These are phyloP conservation scores for Salix koriyanagi DNA, from an alignment of 345 rosid species.

Conservation along the genomic window DNA sequence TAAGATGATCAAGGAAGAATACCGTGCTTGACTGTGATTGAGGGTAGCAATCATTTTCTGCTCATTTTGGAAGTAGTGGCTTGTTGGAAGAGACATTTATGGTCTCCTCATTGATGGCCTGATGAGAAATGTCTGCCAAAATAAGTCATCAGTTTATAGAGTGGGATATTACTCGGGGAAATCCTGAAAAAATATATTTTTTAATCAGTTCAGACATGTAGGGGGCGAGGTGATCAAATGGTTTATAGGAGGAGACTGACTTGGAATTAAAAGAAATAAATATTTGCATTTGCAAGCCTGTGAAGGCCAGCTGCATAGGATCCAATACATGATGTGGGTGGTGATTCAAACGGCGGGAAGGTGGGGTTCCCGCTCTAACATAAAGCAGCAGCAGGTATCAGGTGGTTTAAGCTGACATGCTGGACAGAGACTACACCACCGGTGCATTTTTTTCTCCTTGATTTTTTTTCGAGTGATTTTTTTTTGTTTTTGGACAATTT, in stretches of 20 bases:
- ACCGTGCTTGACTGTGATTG: slow-evolving; percentile 9
- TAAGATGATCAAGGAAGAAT: neutral
- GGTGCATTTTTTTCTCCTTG: neutral
- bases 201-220: neutral
- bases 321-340: slow-evolving; percentile 6
- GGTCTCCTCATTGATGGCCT: slow-evolving; percentile 13
- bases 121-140: slow-evolving; percentile 10
- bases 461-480: neutral
- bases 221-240: neutral
- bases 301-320: slow-evolving; percentile 4
- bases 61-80: slow-evolving; percentile 8
- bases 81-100: neutral
- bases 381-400: slow-evolving; percentile 4
- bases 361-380: neutral
- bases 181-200: neutral
- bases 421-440: slow-evolving; percentile 1
- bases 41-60: slow-evolving; percentile 20
- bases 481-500: neutral
- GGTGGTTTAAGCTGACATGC: slow-evolving; percentile 20
- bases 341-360: slow-evolving; percentile 9
- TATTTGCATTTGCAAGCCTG: slow-evolving; percentile 12
- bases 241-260: slow-evolving; percentile 10
- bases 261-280: slow-evolving; percentile 20
- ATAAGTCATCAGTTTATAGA: neutral
- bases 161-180: neutral